Evolutionary conservation across 2,329 filamentous ascomycete genomes (phyloP), one percentile per base, ranked within the genome.

Genomic region (Cladosporium cucumerinum): DNA sequence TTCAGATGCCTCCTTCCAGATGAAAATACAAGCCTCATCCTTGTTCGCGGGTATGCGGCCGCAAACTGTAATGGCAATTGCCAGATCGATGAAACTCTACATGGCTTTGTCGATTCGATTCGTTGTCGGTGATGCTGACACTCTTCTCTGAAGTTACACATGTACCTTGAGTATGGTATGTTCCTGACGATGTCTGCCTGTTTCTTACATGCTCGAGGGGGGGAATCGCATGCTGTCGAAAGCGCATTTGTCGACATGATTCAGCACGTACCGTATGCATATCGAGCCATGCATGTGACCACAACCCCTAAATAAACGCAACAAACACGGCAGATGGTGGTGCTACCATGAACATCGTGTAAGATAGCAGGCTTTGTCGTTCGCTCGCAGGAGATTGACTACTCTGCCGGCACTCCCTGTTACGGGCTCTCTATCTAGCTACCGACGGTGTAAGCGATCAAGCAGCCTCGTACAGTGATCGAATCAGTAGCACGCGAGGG

Each of bases 61-160:
- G 14, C 12, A 21, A 57, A 57, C 54, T 23, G 54, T 39, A 57
- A 57, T 57, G 54, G 54, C 54, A 57, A 57, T 34, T 57, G 54
- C 54, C 54, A 57, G 25, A 54, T 46, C 39, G 39, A 46, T 46
- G 39, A 46, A 21, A 46, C 39, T 46, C 10, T 46, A 11, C n/a
- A 46, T 46, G 39, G n/a, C 39, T 46, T 46, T 46, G 39, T 10
- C 7, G n/a, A 21, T 46, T 11, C 23, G 39, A 46, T 46, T 21
- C n/a, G 39, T 23, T 46, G 39, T 46, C 39, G n/a, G 39, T 21
- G 12, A 21, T 46, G 39, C 39, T 46, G 39, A 21, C 39, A 46
- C n/a, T 21, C n/a, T 21, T 21, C n/a, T 21, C n/a, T 46, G 18
- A 46, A 43, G 39, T 46, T 46, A 46, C 39, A 46, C 39, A 46